A percentile compares a stretch with the other conserved stretches of the same genome.
Conservation (phyloP, 805 yeast species). For the Geotrichum ghanense region DNA sequence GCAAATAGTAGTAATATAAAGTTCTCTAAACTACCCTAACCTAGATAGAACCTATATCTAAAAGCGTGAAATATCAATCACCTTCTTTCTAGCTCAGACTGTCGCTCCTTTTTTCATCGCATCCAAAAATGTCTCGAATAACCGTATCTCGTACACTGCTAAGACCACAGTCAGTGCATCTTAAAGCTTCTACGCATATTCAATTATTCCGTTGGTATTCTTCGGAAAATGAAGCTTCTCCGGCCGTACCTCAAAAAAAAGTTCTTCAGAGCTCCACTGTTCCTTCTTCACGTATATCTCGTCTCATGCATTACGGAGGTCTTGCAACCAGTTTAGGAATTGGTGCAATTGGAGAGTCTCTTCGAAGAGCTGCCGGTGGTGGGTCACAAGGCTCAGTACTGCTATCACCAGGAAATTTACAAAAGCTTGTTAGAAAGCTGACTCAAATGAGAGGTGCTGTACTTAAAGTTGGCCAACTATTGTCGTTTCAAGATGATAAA, state of each 20-base stretch:
- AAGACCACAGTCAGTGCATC: no score
- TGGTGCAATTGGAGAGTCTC: slow-evolving; percentile 69
- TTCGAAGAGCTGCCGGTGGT: slow-evolving; percentile 39
- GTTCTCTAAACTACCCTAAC: no score
- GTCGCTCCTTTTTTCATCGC: no score
- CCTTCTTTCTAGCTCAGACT: no score
- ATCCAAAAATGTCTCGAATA: no score
- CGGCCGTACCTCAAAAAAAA: slow-evolving; percentile 23
- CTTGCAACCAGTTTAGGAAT: slow-evolving; percentile 86
- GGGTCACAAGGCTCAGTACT: slow-evolving; percentile 40
- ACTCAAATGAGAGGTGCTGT: slow-evolving; percentile 99
- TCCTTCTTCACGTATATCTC: slow-evolving; percentile 76
- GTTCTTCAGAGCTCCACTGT: slow-evolving; percentile 57
- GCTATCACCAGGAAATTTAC: slow-evolving; percentile 73
- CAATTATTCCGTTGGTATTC: no score
- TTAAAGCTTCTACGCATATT: no score
- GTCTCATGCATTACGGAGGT: slow-evolving; percentile 86
- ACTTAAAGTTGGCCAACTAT: slow-evolving; percentile 89
- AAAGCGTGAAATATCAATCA: no score
- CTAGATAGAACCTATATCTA: no score
- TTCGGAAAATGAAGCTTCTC: no score
- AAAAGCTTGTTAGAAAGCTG: slow-evolving; percentile 75
- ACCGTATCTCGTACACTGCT: no score
- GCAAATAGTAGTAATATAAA: no score
- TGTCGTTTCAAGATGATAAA: slow-evolving; percentile 85